These are phyloP conservation scores for Coemansia sp. DNA, from an alignment of 192 early-diverging fungal genomes.

Conservation along the genomic window DNA sequence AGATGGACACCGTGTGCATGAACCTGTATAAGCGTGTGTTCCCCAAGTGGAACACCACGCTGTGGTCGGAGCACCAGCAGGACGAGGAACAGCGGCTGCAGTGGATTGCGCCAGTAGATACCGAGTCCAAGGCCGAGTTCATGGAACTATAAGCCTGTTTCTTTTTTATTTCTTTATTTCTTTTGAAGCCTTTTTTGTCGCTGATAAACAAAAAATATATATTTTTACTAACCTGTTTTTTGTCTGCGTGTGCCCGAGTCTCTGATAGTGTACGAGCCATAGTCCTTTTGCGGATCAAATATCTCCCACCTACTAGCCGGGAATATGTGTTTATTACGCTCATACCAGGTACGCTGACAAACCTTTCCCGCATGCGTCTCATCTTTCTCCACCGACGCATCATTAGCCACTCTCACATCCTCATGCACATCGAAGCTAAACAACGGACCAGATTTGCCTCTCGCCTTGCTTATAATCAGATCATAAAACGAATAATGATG, in stretches of 20 bases:
- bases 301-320: constrained; percentile 92
- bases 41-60: constrained; percentile 88
- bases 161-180: background rate
- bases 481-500: constrained; percentile 93
- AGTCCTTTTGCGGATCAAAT: constrained; percentile 81
- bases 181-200: background rate
- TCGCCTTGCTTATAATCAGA: constrained; percentile 91
- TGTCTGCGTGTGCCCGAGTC: background rate
- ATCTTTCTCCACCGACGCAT: constrained; percentile 84
- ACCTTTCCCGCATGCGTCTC: constrained; percentile 97
- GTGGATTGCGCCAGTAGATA: constrained; percentile 25
- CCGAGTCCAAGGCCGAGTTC: constrained; percentile 7
- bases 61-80: constrained; percentile 50
- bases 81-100: constrained; percentile 16
- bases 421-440: constrained; percentile 95
- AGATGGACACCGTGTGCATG: constrained; percentile 96
- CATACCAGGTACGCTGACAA: constrained; percentile 86
- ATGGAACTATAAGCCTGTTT: constrained; percentile 26
- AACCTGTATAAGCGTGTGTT: constrained; percentile 94
- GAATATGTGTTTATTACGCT: constrained; percentile 95
- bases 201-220: too few species aligned
- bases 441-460: constrained; percentile 94
- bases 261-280: constrained; percentile 49
- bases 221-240: background rate
- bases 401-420: constrained; percentile 82